Base-by-base conservation (phyloP, 1,284 basidiomycete genomes). In the Cystobasidium sp. region DNA sequence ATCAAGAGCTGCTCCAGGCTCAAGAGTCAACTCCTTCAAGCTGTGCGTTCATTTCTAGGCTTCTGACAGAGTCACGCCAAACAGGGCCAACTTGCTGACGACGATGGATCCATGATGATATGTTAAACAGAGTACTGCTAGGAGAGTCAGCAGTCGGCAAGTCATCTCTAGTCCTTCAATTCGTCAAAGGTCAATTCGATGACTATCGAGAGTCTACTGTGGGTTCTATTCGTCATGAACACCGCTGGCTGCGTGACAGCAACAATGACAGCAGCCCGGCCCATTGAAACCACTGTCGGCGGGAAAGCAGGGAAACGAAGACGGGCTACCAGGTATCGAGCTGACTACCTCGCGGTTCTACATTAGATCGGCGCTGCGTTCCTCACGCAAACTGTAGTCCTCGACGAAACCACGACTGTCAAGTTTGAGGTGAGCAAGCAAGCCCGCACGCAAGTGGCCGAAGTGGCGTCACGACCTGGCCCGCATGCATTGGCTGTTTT, bases 131-230 rank as follows among this genome's bases (percentile, higher is more conserved):
- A 24, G 70, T 73, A 37, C 70, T 73, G 51, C 70, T 79, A 93
- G 94, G 95, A 80, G 95, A 98, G 85, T 96, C 93, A 58, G 94
- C 96, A 58, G 95, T 98, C 56, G 95, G 95, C 74, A 98, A 98
- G 87, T 97, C 94, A 76, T 95, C 93, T 85, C 84, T 98, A 75
- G 96, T 98, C 69, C 85, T 98, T 77, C 88, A 94, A 75, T 98
- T 98, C 81, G 95, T 98, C 78, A 92, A 96, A 83, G 92, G 97
- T 83, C 94, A 98, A 82, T 98, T 98, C 80, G 94, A 97, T 79
- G 95, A 98, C 84, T 98, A 96, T 83, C 87, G 95, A 85, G 94
- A 92, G 84, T 76, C 39, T 43, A 59, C 71, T 59, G 62, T 66
- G 49, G 20, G 39, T 72, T 47, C 52, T 58, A 2, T 46, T 41